A percentile compares a stretch with the other conserved stretches of the same genome.
These are phyloP conservation scores for Penicillium palitans DNA, from an alignment of 2,329 filamentous ascomycete genomes.

Conservation along the genomic window DNA sequence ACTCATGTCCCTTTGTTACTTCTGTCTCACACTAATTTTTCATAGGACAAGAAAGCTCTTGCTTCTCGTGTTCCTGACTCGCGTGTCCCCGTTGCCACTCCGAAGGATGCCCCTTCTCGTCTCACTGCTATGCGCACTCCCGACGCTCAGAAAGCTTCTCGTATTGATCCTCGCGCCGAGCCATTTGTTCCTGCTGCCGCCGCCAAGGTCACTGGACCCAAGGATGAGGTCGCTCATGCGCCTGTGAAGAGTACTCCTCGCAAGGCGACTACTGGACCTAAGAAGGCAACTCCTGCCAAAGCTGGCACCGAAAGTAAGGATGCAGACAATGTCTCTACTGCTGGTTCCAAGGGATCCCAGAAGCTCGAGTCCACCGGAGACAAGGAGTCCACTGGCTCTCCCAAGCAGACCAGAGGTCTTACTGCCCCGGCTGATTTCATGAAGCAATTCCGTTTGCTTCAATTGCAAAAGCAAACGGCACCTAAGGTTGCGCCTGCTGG, in stretches of 20 bases:
- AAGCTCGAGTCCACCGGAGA: background rate
- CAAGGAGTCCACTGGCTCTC: background rate
- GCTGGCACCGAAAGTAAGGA: background rate
- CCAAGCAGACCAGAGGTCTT: background rate
- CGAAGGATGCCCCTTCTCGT: background rate
- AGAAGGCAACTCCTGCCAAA: background rate
- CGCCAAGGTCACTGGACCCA: background rate
- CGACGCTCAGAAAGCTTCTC: background rate
- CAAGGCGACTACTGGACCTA: background rate
- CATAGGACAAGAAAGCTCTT: background rate
- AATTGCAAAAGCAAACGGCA: background rate
- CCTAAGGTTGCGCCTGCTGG: background rate
- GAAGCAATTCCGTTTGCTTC: constrained; percentile 5
- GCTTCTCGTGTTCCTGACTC: background rate
- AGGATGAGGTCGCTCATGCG: background rate
- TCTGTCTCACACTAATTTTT: background rate
- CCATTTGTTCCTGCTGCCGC: background rate
- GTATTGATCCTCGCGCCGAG: background rate
- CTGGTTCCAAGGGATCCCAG: background rate
- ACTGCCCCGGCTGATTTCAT: constrained; percentile 4
- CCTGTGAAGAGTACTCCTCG: background rate
- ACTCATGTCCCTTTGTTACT: background rate
- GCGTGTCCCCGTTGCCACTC: background rate
- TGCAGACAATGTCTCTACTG: background rate
- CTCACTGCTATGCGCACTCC: background rate